These are phyloP conservation scores for Canariomyces notabilis DNA, from an alignment of 2,329 filamentous ascomycete species.

Conservation along the genomic window DNA sequence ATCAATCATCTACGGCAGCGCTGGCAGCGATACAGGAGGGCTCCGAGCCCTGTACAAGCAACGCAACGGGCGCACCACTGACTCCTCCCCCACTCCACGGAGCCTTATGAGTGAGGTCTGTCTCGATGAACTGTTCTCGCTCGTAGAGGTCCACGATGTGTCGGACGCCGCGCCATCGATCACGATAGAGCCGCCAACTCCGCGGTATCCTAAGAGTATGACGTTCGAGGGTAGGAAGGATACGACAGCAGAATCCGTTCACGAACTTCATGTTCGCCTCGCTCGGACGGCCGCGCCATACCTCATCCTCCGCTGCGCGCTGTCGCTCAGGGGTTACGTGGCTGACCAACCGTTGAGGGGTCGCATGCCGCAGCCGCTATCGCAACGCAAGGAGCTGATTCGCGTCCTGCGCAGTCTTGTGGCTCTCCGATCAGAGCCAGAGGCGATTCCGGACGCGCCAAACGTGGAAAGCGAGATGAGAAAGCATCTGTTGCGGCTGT, in stretches of 20 bases:
- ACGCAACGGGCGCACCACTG: conserved; percentile 67
- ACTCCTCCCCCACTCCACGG: conserved; percentile 59
- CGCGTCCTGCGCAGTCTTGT: conserved; percentile 65
- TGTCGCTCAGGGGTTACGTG: conserved; percentile 78
- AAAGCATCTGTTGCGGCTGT: conserved; percentile 76
- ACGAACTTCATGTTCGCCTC: conserved; percentile 50
- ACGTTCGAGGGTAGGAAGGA: no score
- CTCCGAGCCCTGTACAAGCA: conserved; percentile 59
- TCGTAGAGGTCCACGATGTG: conserved; percentile 52
- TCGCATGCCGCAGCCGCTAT: conserved; percentile 79
- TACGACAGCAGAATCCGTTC: conserved; percentile 15
- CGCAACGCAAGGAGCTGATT: conserved; percentile 71
- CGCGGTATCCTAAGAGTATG: conserved; percentile 34
- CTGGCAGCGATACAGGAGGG: conserved; percentile 38
- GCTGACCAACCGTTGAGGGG: conserved; percentile 88
- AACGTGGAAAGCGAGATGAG: conserved; percentile 53
- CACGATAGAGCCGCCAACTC: conserved; percentile 41
- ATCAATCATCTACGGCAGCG: conserved; percentile 49
- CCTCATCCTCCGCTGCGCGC: conserved; percentile 72
- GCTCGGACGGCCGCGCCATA: conserved; percentile 74
- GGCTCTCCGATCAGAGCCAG: conserved; percentile 61
- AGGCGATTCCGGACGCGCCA: conserved; percentile 57
- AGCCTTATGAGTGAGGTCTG: conserved; percentile 73
- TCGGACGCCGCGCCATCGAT: conserved; percentile 31
- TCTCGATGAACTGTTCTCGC: conserved; percentile 70